These are phyloP conservation scores for Cronartium quercuum DNA, from an alignment of 1,284 basidiomycete genomes.

Conservation along the genomic window DNA sequence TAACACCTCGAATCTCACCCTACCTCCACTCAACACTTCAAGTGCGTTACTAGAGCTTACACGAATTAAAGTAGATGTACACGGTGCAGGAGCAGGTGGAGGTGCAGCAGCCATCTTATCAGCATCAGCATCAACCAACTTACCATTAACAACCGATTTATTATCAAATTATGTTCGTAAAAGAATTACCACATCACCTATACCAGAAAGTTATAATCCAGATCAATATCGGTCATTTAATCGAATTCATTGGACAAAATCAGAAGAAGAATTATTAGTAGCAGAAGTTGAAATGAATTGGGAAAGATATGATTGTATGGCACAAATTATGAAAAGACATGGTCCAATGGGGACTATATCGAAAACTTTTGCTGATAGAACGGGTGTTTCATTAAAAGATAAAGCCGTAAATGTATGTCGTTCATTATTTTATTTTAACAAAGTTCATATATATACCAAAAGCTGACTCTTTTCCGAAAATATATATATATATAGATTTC, in stretches of 20 bases:
- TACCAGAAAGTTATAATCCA: conserved; percentile 20
- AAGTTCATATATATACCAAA: neutral
- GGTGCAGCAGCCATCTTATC: conserved; percentile 27
- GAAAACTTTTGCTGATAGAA: conserved; percentile 26
- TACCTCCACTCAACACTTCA: neutral
- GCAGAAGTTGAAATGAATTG: conserved; percentile 28
- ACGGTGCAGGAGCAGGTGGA: conserved; percentile 27
- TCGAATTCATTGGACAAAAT: conserved; percentile 35
- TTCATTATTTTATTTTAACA: neutral
- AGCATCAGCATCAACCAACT: neutral
- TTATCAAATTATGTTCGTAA: neutral
- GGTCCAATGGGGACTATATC: conserved; percentile 24
- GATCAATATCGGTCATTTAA: conserved; percentile 31
- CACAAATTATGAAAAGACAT: conserved; percentile 37
- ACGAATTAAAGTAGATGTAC: conserved; percentile 2
- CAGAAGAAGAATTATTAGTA: conserved; percentile 29
- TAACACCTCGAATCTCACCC: neutral
- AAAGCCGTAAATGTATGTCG: conserved; percentile 34
- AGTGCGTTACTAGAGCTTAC: neutral
- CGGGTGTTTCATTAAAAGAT: conserved; percentile 33
- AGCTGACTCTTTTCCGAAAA: neutral
- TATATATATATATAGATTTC: conserved; percentile 18
- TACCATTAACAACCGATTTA: neutral
- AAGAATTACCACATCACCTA: neutral
- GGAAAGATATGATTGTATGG: conserved; percentile 33